Evolutionary conservation across 1,284 basidiomycete species (phyloP), one percentile per base, ranked within the genome.

Genomic region (Mycosarcoma mackinlayi): DNA sequence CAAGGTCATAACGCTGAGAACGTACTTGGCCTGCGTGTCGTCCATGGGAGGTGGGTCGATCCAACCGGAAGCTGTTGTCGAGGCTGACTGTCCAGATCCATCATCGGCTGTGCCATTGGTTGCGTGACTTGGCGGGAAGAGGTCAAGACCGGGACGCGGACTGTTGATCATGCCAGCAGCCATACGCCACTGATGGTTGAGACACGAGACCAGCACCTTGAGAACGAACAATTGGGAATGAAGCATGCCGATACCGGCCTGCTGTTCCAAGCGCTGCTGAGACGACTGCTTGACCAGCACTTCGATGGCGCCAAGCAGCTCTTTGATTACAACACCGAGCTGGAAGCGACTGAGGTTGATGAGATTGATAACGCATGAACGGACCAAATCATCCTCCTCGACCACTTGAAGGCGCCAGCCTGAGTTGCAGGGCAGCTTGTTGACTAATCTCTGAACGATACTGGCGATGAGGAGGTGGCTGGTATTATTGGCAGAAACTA

Each of bases 201-300:
- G 64, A 88, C 88, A 79, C 87, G 87, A 31, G 9, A 90, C 88
- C 18, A 97, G 84, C 37, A 95, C 88, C 83, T 95, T 93, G 72
- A 96, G 86, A 27, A 96, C 84, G 76, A 93, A 93, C 1, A 96
- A 86, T 81, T 95, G 92, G 0, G 93, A 95, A 78, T 95, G 92
- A 8, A 95, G 87, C 48, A 90, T 87, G 30, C 69, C 70, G 28
- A 78, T 56, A 46, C 57, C 59, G 18, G 71, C 50, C 41, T 75
- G 64, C 4, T 75, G 76, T 34, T 78, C 78, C 84, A 84, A 24
- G 80, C 54, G 52, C 55, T 68, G 65, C 44, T 68, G 70, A 14
- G 52, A 44, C 9, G 64, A 39, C 33, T 65, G 65, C 49, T 71
- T 76, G 56, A 74, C 67, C n/a, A 80, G 59, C 24, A 59, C 37